Percentiles rank a stretch among this genome's conserved stretches.
Conservation (phyloP, 768 basidiomycete genomes). For the Serendipita indica region DNA sequence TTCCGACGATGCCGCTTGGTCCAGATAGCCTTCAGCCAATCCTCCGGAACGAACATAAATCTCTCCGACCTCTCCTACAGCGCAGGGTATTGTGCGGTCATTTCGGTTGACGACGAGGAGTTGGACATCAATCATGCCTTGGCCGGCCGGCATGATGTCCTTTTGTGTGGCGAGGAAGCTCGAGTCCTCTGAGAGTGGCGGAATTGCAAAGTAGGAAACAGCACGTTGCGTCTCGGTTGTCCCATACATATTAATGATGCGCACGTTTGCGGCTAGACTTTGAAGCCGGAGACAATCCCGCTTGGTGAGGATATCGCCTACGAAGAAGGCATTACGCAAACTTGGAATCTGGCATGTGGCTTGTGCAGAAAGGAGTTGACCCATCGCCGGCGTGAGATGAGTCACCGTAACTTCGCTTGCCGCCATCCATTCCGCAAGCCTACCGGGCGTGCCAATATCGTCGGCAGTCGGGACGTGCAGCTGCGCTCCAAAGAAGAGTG, state of each 20-base stretch:
- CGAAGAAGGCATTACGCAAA: constrained; percentile 87
- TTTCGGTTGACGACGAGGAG: constrained; percentile 87
- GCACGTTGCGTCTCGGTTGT: constrained; percentile 99
- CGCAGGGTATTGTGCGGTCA: constrained; percentile 73
- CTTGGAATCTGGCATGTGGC: constrained; percentile 70
- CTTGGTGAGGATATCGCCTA: constrained; percentile 97
- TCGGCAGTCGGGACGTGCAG: constrained; percentile 93
- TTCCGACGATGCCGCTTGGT: constrained; percentile 62
- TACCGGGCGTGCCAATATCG: constrained; percentile 92
- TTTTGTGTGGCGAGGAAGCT: constrained; percentile 90
- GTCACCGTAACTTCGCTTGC: constrained; percentile 83
- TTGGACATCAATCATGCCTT: constrained; percentile 96
- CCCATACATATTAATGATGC: constrained; percentile 99
- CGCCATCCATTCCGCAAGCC: constrained; percentile 98
- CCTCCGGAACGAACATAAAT: constrained; percentile 97
- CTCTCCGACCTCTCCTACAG: constrained; percentile 93
- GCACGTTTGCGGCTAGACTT: constrained; percentile 77
- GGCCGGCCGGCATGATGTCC: constrained; percentile 94
- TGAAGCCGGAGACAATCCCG: constrained; percentile 93
- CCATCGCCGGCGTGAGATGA: constrained; percentile 97
- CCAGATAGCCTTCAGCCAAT: constrained; percentile 87
- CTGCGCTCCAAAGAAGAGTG: constrained; percentile 90
- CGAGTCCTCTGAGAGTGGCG: constrained; percentile 63
- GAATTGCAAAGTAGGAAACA: constrained; percentile 91
- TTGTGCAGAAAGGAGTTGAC: constrained; percentile 88